phyloP scores from a whole-genome alignment of 192 early-diverging fungal species.

The Thoreauomyces humboldtii region DNA sequence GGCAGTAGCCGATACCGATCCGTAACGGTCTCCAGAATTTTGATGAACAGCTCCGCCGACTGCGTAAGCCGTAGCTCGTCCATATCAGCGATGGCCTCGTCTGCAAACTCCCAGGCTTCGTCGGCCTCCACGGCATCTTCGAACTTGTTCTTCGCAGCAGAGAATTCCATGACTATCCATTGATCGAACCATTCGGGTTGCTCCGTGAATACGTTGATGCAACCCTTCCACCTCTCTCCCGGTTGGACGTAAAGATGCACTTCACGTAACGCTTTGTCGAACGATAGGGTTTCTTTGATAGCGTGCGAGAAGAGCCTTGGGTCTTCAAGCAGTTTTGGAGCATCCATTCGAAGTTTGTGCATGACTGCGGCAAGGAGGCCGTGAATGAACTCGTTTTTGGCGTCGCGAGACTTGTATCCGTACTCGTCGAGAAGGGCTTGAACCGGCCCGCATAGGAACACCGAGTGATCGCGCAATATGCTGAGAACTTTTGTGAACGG shows the following conservation, averaged over 20 bases:
- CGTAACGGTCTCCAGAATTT: slow-evolving; percentile 29
- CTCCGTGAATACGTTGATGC: slow-evolving; percentile 31
- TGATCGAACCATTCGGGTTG: slow-evolving; percentile 21
- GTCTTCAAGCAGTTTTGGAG: slow-evolving; percentile 23
- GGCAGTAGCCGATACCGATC: slow-evolving; percentile 33
- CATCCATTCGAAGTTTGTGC: slow-evolving; percentile 28
- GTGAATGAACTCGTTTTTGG: slow-evolving; percentile 31
- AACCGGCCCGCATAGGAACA: slow-evolving; percentile 26
- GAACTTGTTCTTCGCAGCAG: slow-evolving; percentile 22
- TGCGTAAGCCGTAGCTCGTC: slow-evolving; percentile 24
- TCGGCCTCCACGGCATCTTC: slow-evolving; percentile 19
- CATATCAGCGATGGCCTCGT: slow-evolving; percentile 10
- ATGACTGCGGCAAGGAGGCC: slow-evolving; percentile 19
- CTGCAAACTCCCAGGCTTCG: slow-evolving; percentile 27
- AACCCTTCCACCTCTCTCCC: slow-evolving; percentile 21
- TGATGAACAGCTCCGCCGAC: slow-evolving; percentile 26
- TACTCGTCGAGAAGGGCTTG: slow-evolving; percentile 18
- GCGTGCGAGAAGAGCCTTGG: slow-evolving; percentile 26
- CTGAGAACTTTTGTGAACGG: slow-evolving; percentile 25
- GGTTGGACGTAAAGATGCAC: slow-evolving; percentile 22
- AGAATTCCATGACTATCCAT: slow-evolving; percentile 26
- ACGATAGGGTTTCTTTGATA: slow-evolving; percentile 25
- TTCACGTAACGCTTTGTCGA: slow-evolving; percentile 28
- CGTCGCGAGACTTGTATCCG: slow-evolving; percentile 14
- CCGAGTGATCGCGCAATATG: slow-evolving; percentile 18